These are phyloP conservation scores for Linum trigynum DNA, from an alignment of 345 rosid species.

Conservation along the genomic window DNA sequence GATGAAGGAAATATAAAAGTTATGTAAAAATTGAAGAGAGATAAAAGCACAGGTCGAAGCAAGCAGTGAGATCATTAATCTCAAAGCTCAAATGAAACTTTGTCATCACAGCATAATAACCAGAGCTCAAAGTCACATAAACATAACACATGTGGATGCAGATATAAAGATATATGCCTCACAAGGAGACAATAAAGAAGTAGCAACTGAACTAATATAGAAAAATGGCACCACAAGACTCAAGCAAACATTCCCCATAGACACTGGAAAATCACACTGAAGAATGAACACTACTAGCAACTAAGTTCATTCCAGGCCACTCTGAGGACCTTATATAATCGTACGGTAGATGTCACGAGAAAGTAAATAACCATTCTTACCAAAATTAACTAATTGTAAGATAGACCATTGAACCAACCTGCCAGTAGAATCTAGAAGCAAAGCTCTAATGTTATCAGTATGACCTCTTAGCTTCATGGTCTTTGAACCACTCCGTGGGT, in stretches of 20 bases:
- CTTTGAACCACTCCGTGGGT: slow-evolving; percentile 92
- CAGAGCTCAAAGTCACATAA: background rate
- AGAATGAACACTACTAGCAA: background rate
- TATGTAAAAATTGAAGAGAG: background rate
- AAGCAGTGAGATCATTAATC: background rate
- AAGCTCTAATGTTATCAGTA: slow-evolving; percentile 83
- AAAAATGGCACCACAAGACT: background rate
- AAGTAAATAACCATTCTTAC: no score
- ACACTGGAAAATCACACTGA: background rate
- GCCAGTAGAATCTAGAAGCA: slow-evolving; percentile 91
- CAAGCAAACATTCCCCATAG: background rate
- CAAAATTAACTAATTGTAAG: no score
- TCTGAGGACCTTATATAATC: background rate
- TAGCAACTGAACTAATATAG: background rate
- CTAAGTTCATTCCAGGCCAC: background rate
- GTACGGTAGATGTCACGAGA: background rate
- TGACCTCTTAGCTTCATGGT: slow-evolving; percentile 96
- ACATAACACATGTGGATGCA: background rate
- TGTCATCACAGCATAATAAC: background rate
- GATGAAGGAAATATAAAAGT: slow-evolving; percentile 18
- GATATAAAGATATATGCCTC: background rate
- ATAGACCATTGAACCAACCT: slow-evolving; percentile 36
- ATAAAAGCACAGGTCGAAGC: background rate
- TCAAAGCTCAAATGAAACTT: background rate
- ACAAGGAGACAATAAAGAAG: background rate